Conservation (phyloP, 768 basidiomycete species). For the Psilocybe cubensis region DNA sequence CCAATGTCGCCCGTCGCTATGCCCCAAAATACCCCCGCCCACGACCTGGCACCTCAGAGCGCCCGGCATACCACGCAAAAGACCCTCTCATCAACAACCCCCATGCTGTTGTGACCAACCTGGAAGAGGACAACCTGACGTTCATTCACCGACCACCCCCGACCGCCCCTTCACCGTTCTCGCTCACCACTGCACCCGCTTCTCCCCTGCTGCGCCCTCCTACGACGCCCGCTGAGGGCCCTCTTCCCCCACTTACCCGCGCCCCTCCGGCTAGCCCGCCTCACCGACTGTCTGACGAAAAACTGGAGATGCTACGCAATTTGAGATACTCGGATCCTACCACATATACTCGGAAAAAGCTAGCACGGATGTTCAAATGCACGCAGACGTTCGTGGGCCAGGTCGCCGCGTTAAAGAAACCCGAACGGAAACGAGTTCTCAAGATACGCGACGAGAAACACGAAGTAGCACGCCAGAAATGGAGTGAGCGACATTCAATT, state of each 20-base stretch:
- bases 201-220: slow-evolving; percentile 68
- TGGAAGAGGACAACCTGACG: slow-evolving; percentile 62
- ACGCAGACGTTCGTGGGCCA: slow-evolving; percentile 67
- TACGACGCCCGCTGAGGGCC: slow-evolving; percentile 25
- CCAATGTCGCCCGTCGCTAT: slow-evolving; percentile 28
- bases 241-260: slow-evolving; percentile 53
- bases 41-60: slow-evolving; percentile 52
- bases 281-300: slow-evolving; percentile 52
- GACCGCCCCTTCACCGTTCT: slow-evolving; percentile 71
- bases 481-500: slow-evolving; percentile 73
- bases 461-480: slow-evolving; percentile 50
- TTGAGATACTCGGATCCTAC: slow-evolving; percentile 62
- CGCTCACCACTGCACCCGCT: slow-evolving; percentile 66
- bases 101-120: slow-evolving; percentile 50
- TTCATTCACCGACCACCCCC: slow-evolving; percentile 90
- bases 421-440: slow-evolving; percentile 46
- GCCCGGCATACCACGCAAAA: slow-evolving; percentile 58
- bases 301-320: slow-evolving; percentile 57
- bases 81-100: slow-evolving; percentile 62
- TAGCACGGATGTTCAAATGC: slow-evolving; percentile 81
- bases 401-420: slow-evolving; percentile 63
- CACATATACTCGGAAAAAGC: slow-evolving; percentile 60
- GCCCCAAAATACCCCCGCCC: slow-evolving; percentile 52
- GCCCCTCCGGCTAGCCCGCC: slow-evolving; percentile 38
- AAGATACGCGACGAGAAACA: slow-evolving; percentile 50